These are phyloP conservation scores for Alnus rubra DNA, from an alignment of 306 rosid species.

Conservation along the genomic window DNA sequence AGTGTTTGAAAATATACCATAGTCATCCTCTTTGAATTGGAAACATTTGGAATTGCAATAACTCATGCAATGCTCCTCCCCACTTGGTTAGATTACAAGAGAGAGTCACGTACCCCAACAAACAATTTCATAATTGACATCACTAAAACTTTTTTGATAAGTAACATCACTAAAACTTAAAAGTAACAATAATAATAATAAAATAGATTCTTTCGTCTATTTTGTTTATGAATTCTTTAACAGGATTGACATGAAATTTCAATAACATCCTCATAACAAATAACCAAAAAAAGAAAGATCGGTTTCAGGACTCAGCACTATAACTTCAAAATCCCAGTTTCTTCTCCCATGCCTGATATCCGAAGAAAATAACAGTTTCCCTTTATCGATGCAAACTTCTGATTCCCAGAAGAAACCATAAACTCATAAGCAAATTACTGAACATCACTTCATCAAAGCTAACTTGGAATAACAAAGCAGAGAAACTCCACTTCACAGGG, in stretches of 20 bases:
- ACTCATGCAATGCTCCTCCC: constrained; percentile 77
- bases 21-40: constrained; percentile 54
- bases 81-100: constrained; percentile 70
- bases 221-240: too few relatives aligned
- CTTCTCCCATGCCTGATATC: not conserved
- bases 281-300: not conserved
- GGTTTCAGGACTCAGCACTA: not conserved
- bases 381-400: not conserved
- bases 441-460: not conserved
- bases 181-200: not conserved
- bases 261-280: too few relatives aligned
- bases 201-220: too few relatives aligned
- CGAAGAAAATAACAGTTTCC: not conserved
- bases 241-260: too few relatives aligned
- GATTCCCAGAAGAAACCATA: not conserved
- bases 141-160: not conserved
- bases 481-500: not conserved
- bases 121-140: not conserved
- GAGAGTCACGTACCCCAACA: not conserved
- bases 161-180: not conserved
- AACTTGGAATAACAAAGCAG: not conserved
- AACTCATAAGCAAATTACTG: not conserved
- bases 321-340: not conserved
- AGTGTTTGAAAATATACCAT: constrained; percentile 35
- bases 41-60: constrained; percentile 57